Base-by-base conservation (phyloP, 306 rosid species). In the Ceratonia siliqua region DNA sequence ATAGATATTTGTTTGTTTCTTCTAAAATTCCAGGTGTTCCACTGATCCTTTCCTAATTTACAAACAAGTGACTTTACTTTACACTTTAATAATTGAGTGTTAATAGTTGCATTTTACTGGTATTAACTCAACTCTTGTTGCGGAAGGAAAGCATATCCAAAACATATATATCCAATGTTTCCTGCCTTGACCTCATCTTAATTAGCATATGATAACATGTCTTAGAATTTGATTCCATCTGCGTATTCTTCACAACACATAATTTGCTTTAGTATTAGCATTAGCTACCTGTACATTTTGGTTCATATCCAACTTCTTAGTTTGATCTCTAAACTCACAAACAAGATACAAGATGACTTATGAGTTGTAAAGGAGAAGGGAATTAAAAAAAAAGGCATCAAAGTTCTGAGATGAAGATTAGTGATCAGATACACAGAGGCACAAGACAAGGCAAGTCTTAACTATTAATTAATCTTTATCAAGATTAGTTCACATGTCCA, bases 141-240 rank as follows among this genome's bases (percentile, higher is more conserved):
- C 32, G 14, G 24, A 82, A 82, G 86, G 28, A 78, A 82, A 62
- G 86, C 57, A 82, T n/a, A n/a, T 78, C 79, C 18, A 6, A 28
- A 52, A 62, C 38, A 27, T 10, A 58, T 10, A 58, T 21, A 58
- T 4, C 4, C 56, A 59, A 68, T 33, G 36, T 67, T 42, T 43
- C 50, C 8, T 2, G 53, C 50, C 50, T 28, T 42, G 68, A 21
- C 59, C 27, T 38, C 46, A 76, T 49, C 56, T 72, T n/a, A n/a
- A n/a, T n/a, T 65, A 48, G 45, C 65, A 30, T 77, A 21, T 11
- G 56, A 58, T 53, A 38, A 82, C 68, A 62, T 72, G 82, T 10
- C 17, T 49, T 32, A 45, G 58, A 73, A 82, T 82, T 73, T 78
- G 68, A 28, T 45, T n/a, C n/a, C n/a, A n/a, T 72, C 38, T 66